Percentiles rank a stretch among this genome's conserved stretches.
Evolutionary conservation across 1,139 yeast species (phyloP).

Genomic region (Nadsonia commutata): DNA sequence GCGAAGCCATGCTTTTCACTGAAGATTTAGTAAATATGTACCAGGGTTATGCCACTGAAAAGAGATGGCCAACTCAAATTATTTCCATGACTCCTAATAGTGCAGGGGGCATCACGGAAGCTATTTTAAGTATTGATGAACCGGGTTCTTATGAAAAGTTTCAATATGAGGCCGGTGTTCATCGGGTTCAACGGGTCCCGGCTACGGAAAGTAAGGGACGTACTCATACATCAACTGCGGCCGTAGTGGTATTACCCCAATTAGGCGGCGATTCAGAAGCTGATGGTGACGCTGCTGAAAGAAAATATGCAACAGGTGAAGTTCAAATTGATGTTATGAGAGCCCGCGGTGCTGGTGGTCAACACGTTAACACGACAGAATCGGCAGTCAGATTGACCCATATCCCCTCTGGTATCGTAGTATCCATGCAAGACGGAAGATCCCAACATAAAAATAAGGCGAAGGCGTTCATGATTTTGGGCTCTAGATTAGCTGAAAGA

Average conservation of each 20-base stretch:
- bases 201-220: conserved; percentile 89
- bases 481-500: conserved; percentile 72
- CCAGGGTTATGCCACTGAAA: conserved; percentile 46
- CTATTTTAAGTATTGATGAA: conserved; percentile 56
- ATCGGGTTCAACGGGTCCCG: conserved; percentile 88
- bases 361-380: conserved; percentile 95
- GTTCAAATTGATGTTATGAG: conserved; percentile 90
- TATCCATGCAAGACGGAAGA: conserved; percentile 85
- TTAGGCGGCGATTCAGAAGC: conserved; percentile 31
- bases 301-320: conserved; percentile 68
- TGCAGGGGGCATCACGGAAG: conserved; percentile 61
- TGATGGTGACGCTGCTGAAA: conserved; percentile 32
- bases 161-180: conserved; percentile 89
- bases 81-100: conserved; percentile 38
- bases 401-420: conserved; percentile 79
- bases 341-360: conserved; percentile 97
- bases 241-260: conserved; percentile 86
- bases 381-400: conserved; percentile 92
- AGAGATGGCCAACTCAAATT: conserved; percentile 53
- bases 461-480: conserved; percentile 71
- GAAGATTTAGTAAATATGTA: conserved; percentile 74
- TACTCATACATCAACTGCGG: conserved; percentile 91
- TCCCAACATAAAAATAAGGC: conserved; percentile 93
- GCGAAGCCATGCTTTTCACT: conserved; percentile 81
- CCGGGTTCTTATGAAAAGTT: conserved; percentile 64